A percentile compares a stretch with the other conserved stretches of the same genome.
Evolutionary conservation across 2,329 filamentous ascomycete species (phyloP).

Genomic region (Tolypocladium inflatum): DNA sequence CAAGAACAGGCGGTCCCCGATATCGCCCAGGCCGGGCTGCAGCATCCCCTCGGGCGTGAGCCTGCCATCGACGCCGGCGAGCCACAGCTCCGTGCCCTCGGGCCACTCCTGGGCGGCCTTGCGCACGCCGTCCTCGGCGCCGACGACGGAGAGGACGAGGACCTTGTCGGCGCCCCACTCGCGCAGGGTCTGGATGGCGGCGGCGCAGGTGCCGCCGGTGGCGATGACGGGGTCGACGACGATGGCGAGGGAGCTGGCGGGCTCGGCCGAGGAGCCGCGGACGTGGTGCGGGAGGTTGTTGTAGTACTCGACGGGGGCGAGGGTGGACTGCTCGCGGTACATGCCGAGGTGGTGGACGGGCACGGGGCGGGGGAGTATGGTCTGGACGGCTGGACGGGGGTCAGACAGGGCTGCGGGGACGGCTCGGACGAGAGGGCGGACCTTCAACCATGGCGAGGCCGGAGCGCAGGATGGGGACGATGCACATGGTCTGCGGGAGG

Average conservation of each 20-base stretch:
- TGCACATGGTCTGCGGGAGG: slow-evolving; percentile 57
- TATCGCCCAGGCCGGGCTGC: slow-evolving; percentile 79
- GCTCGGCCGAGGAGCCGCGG: slow-evolving; percentile 22
- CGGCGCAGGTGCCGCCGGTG: slow-evolving; percentile 80
- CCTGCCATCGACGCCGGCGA: slow-evolving; percentile 67
- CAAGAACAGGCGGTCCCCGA: slow-evolving; percentile 82
- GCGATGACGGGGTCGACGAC: slow-evolving; percentile 89
- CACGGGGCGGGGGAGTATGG: slow-evolving; percentile 69
- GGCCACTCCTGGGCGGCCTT: slow-evolving; percentile 70
- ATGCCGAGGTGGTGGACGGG: slow-evolving; percentile 90
- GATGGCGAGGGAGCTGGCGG: slow-evolving; percentile 55
- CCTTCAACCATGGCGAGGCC: slow-evolving; percentile 87
- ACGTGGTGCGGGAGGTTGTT: slow-evolving; percentile 83
- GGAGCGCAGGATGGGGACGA: slow-evolving; percentile 88
- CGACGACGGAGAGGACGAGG: slow-evolving; percentile 67
- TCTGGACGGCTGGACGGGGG: slow-evolving; percentile 54
- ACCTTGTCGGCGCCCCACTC: slow-evolving; percentile 89
- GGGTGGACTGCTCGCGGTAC: slow-evolving; percentile 79
- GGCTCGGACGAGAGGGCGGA: no score
- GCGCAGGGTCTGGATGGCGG: slow-evolving; percentile 77
- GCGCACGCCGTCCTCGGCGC: slow-evolving; percentile 58
- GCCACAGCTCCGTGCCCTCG: slow-evolving; percentile 69
- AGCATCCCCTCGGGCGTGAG: slow-evolving; percentile 81
- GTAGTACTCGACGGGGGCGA: slow-evolving; percentile 93
- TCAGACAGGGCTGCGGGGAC: no score